Evolutionary conservation across 2,329 filamentous ascomycete genomes (phyloP).

Genomic region (Penicillium sp.): DNA sequence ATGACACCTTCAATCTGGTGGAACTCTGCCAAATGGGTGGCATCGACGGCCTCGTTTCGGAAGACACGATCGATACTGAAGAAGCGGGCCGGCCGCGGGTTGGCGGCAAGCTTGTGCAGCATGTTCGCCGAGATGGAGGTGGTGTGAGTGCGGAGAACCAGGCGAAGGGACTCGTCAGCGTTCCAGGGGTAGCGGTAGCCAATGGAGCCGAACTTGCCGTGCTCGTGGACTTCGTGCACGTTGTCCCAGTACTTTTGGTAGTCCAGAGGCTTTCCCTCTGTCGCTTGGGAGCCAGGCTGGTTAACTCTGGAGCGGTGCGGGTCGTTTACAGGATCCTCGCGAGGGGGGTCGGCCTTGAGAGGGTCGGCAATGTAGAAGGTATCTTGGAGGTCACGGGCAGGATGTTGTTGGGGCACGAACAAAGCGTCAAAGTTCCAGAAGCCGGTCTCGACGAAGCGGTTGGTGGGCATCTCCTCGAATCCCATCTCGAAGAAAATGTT

Average conservation of each 20-base stretch:
- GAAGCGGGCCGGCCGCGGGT: conserved; percentile 83
- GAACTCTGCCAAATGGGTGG: conserved; percentile 95
- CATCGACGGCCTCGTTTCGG: conserved; percentile 94
- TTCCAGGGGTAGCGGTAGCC: conserved; percentile 96
- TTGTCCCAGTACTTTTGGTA: conserved; percentile 86
- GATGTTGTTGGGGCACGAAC: conserved; percentile 95
- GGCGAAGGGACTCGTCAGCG: conserved; percentile 73
- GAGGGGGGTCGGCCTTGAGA: conserved; percentile 61
- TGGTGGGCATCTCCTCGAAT: conserved; percentile 96
- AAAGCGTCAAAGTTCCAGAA: conserved; percentile 99
- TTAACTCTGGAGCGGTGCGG: conserved; percentile 37
- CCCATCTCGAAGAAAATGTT: conserved; percentile 99
- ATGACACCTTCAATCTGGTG: conserved; percentile 99
- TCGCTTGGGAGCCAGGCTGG: conserved; percentile 43
- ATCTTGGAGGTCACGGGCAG: conserved; percentile 92
- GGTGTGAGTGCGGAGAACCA: conserved; percentile 93
- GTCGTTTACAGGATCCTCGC: conserved; percentile 48
- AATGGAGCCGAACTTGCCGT: conserved; percentile 88
- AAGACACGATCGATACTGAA: conserved; percentile 99
- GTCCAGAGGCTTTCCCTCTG: conserved; percentile 48
- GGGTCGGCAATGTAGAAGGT: conserved; percentile 98
- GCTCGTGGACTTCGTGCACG: conserved; percentile 77
- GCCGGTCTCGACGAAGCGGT: conserved; percentile 87
- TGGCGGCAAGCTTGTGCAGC: conserved; percentile 79
- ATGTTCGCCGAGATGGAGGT: conserved; percentile 87